Evolutionary conservation across 2,329 filamentous ascomycete species (phyloP).

Genomic region (Fusarium sp.): DNA sequence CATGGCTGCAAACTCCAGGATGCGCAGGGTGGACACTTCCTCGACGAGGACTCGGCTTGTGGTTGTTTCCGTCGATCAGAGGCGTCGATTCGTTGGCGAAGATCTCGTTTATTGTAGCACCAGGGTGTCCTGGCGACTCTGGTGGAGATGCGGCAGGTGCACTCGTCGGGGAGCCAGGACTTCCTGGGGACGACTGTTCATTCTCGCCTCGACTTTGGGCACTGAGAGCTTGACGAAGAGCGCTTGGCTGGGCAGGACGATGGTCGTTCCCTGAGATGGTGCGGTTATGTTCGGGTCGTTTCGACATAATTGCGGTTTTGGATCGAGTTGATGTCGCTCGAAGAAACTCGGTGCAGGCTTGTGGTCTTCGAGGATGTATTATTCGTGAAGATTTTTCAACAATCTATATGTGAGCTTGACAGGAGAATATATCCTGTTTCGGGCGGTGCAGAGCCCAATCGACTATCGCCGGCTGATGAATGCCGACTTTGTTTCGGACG

Average conservation of each 20-base stretch:
- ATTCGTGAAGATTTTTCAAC: background rate
- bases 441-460: background rate
- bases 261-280: constrained; percentile 53
- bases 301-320: constrained; percentile 42
- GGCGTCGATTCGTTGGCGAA: constrained; percentile 63
- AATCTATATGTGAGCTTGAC: constrained; percentile 7
- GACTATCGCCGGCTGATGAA: constrained; percentile 6
- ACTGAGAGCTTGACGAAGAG: constrained; percentile 61
- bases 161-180: constrained; percentile 21
- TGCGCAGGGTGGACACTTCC: constrained; percentile 53
- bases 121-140: constrained; percentile 43
- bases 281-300: constrained; percentile 47
- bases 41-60: constrained; percentile 35
- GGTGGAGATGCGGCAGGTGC: constrained; percentile 40
- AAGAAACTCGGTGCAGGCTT: background rate
- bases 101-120: constrained; percentile 28
- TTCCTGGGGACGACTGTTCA: constrained; percentile 16
- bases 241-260: constrained; percentile 59
- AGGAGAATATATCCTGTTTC: constrained; percentile 6
- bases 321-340: constrained; percentile 3
- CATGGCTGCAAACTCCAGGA: constrained; percentile 73
- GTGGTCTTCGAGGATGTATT: background rate
- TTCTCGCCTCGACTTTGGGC: constrained; percentile 44
- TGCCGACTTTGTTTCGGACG: constrained; percentile 25
- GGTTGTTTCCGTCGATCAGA: constrained; percentile 55